Conservation (phyloP, 108 stramenopile species). For the Conticribra weissflogii region DNA sequence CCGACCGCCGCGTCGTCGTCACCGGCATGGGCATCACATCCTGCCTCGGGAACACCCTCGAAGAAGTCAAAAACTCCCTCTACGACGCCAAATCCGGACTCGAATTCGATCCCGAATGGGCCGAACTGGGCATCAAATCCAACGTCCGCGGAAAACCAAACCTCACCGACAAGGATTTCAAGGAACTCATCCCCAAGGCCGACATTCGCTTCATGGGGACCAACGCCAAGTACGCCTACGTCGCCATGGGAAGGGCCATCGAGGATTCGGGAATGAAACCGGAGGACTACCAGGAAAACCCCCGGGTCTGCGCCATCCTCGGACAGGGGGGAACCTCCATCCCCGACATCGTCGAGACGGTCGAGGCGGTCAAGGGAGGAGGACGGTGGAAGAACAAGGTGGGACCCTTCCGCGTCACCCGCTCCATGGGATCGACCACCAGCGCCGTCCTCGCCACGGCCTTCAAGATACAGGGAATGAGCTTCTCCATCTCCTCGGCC, state of each 20-base stretch:
- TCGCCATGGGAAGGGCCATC: constrained; percentile 87
- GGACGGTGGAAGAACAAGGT: constrained; percentile 95
- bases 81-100: constrained; percentile 71
- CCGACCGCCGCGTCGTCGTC: constrained; percentile 79
- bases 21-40: constrained; percentile 93
- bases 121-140: constrained; percentile 87
- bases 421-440: constrained; percentile 93
- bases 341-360: constrained; percentile 92
- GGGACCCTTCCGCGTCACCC: constrained; percentile 92
- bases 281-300: constrained; percentile 87
- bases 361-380: constrained; percentile 79
- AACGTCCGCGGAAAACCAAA: constrained; percentile 80
- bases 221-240: constrained; percentile 91
- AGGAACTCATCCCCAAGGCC: constrained; percentile 86
- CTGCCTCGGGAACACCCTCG: constrained; percentile 90
- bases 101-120: constrained; percentile 76
- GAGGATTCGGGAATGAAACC: constrained; percentile 80
- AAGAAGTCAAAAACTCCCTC: constrained; percentile 84
- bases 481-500: constrained; percentile 85
- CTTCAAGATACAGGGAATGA: constrained; percentile 91
- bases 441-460: constrained; percentile 88
- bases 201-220: constrained; percentile 83
- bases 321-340: constrained; percentile 93
- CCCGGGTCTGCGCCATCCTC: constrained; percentile 86
- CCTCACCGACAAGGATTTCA: constrained; percentile 78